Percentiles rank a stretch among this genome's conserved stretches.
Evolutionary conservation across 495 filamentous ascomycete genomes (phyloP).

Genomic region (Talaromyces trachyspermus): DNA sequence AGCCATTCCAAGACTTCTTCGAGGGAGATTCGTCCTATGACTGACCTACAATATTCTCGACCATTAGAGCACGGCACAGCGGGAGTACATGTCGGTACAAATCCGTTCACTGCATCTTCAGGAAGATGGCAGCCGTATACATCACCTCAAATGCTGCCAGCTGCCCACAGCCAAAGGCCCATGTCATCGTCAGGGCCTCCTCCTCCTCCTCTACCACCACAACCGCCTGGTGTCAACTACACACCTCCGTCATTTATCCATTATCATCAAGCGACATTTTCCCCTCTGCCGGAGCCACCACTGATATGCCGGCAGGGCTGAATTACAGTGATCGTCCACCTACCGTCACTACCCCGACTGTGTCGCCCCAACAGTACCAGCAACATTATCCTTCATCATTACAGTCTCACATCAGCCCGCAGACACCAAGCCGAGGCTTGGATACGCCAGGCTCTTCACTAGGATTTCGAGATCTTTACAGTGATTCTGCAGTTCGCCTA

Average conservation of each 20-base stretch:
- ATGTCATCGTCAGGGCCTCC: constrained; percentile 33
- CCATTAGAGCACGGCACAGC: constrained; percentile 13
- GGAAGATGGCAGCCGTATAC: constrained; percentile 36
- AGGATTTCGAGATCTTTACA: constrained; percentile 26
- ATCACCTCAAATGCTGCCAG: constrained; percentile 26
- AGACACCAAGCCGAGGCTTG: constrained; percentile 19
- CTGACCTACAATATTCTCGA: constrained; percentile 27
- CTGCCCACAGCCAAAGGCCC: constrained; percentile 24
- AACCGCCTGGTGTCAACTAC: constrained; percentile 1
- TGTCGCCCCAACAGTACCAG: constrained; percentile 33
- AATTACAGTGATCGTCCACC: constrained; percentile 5
- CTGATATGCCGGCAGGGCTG: not conserved
- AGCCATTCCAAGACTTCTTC: constrained; percentile 36
- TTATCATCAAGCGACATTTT: not conserved
- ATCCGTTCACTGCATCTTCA: constrained; percentile 19
- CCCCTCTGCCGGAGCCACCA: not conserved
- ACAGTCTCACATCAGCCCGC: constrained; percentile 21
- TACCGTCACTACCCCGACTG: constrained; percentile 16
- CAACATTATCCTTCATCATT: constrained; percentile 19
- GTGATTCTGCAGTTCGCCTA: constrained; percentile 34
- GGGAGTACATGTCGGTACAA: constrained; percentile 17
- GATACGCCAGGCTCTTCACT: constrained; percentile 21
- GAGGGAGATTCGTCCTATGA: constrained; percentile 38
- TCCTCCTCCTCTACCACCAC: constrained; percentile 14
- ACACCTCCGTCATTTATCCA: not conserved